Percentiles rank a stretch among this genome's conserved stretches.
Conservation (phyloP, 768 basidiomycete species). For the Tricholoma hemisulphureum region DNA sequence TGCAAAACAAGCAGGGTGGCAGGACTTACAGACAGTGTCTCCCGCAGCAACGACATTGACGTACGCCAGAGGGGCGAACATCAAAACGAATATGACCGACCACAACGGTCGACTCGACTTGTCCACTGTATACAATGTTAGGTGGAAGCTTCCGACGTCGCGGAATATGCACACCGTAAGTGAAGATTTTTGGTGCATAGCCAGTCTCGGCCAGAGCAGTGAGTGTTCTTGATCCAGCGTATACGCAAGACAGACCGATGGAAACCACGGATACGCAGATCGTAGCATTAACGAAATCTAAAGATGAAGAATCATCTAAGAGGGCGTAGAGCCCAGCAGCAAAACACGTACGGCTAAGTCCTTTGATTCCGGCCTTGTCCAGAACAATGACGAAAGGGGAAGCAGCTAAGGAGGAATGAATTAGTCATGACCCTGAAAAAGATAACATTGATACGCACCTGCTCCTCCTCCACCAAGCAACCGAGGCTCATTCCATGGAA, state of each 20-base stretch:
- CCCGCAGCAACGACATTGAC: constrained; percentile 38
- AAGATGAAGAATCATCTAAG: neutral
- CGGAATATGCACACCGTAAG: constrained; percentile 27
- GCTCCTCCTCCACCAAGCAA: constrained; percentile 39
- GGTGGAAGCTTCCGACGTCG: neutral
- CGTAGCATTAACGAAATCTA: constrained; percentile 41
- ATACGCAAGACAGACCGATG: constrained; percentile 45
- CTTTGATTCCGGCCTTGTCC: constrained; percentile 38
- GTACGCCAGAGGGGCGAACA: constrained; percentile 41
- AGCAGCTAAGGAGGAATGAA: constrained; percentile 21
- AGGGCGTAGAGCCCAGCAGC: neutral
- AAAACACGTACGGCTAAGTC: constrained; percentile 36
- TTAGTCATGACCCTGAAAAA: neutral
- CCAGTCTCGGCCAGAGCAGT: constrained; percentile 48
- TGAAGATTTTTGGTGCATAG: constrained; percentile 43
- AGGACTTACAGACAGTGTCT: constrained; percentile 36
- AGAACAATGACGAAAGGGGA: constrained; percentile 48
- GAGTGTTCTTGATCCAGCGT: constrained; percentile 45
- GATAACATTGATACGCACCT: constrained; percentile 11
- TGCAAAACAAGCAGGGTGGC: too few species aligned
- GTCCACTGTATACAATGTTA: constrained; percentile 29
- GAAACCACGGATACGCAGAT: constrained; percentile 48
- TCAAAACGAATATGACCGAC: constrained; percentile 36
- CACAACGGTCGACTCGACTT: constrained; percentile 47
- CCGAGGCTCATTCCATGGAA: constrained; percentile 37